Base-by-base conservation (phyloP, 1,139 yeast species). In the Pichia inconspicua region DNA sequence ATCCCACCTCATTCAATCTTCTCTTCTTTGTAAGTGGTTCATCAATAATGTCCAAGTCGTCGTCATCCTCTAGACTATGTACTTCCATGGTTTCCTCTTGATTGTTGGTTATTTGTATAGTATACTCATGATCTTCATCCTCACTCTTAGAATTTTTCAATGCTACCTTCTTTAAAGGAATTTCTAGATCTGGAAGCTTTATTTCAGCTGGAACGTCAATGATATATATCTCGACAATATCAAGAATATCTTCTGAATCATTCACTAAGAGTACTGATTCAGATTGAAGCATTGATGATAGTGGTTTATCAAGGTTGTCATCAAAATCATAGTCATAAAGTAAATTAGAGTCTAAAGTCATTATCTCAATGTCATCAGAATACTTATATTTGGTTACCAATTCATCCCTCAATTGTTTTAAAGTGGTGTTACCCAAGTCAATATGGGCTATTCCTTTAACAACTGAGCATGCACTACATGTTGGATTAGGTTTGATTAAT, bases 271-370 rank as follows among this genome's bases (percentile, higher is more conserved):
- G 46, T 32, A 81, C 70, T 25, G 80, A 75, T 5, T 90, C 92
- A 42, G 71, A 69, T 9, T 58, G 59, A 32, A 90, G 68, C 6
- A 92, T 65, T 2, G 77, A 78, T 0, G 56, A 52, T 25, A 92
- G 66, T 0, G 72, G 64, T 41, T 69, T 71, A 0, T 69, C 71
- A 10, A 74, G 58, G 59, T 90, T 83, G 60, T 90, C 97, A 47
- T 88, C 96, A 64, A 87, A 88, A 60, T 94, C 99, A 45, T 74
- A 74, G 65, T 94, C 98, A 59, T 87, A 88, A 11, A 94, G 66
- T 52, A 92, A 71, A 54, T 75, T 77, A 35, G 82, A 78, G 28
- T 58, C 63, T 30, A 82, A 72, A 38, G 85, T 76, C 25, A 85
- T 66, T 0, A 92, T 70, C 6, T 85, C 72, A 1, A 88, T 69